These are phyloP conservation scores for Eucalyptus polybractea DNA, from an alignment of 345 rosid species.

Conservation along the genomic window DNA sequence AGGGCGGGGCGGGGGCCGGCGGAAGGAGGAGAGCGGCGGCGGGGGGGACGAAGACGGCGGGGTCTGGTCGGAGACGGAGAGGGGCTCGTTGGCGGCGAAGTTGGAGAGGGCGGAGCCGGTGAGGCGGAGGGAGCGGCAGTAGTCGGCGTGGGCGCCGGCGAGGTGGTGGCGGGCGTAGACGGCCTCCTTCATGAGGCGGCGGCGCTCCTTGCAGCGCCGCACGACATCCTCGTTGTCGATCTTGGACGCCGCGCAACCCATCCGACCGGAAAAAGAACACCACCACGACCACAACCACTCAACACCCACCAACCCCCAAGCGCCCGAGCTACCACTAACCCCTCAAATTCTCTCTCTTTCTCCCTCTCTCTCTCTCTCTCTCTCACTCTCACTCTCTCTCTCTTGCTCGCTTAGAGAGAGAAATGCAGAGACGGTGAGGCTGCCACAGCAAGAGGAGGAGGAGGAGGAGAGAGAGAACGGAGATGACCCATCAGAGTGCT, in stretches of 20 bases:
- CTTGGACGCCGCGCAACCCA: constrained; percentile 94
- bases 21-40: not conserved
- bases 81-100: constrained; percentile 72
- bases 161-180: constrained; percentile 76
- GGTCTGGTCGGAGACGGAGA: constrained; percentile 71
- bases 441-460: not conserved
- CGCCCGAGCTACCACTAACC: not conserved
- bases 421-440: not conserved
- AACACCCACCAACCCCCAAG: not conserved
- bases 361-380: not conserved
- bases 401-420: not conserved
- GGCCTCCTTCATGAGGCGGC: constrained; percentile 89
- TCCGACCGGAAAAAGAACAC: not conserved
- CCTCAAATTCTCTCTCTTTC: not conserved
- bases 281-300: not conserved
- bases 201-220: constrained; percentile 88
- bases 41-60: constrained; percentile 54
- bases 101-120: constrained; percentile 83
- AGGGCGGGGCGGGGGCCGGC: constrained; percentile 19
- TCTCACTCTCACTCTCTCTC: not conserved
- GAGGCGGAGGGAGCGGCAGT: constrained; percentile 73
- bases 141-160: constrained; percentile 91
- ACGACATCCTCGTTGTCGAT: constrained; percentile 93
- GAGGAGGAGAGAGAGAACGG: not conserved
- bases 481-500: not conserved